phyloP scores from a whole-genome alignment of 192 early-diverging fungal genomes.

The Lunasporangiospora selenospora region DNA sequence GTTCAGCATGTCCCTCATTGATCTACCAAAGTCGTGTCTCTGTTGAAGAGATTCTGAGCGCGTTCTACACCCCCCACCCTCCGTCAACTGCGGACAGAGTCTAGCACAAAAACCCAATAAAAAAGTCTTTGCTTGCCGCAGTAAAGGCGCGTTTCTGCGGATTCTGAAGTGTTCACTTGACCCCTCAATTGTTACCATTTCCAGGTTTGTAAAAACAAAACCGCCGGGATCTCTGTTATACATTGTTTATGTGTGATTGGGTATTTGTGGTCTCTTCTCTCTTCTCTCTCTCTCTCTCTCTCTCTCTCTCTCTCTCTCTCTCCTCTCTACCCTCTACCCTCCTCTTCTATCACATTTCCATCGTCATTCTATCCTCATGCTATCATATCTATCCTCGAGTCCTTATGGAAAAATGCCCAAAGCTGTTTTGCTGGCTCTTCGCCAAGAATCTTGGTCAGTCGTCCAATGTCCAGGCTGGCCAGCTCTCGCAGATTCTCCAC shows the following conservation, averaged over 20 bases:
- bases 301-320: neutral
- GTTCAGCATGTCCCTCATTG: no score
- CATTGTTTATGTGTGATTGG: no score
- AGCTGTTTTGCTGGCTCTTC: conserved; percentile 64
- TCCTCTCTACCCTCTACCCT: neutral
- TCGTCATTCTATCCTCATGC: neutral
- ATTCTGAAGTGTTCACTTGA: neutral
- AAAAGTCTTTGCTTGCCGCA: no score
- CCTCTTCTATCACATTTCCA: neutral
- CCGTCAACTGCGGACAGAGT: no score
- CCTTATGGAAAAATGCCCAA: conserved; percentile 70
- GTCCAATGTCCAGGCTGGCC: conserved; percentile 52
- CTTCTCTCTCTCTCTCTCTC: neutral
- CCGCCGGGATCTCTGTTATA: no score
- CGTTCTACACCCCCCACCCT: neutral
- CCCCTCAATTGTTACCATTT: neutral
- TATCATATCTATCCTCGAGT: conserved; percentile 25
- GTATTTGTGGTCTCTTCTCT: neutral
- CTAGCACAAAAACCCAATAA: neutral
- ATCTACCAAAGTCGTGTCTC: no score
- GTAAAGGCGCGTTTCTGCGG: no score
- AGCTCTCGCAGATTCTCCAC: conserved; percentile 72
- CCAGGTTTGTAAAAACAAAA: neutral
- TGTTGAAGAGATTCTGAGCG: neutral
- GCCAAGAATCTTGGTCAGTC: conserved; percentile 65